These are phyloP conservation scores for Debaryomyces robertsiae DNA, from an alignment of 1,139 yeast species.

Conservation along the genomic window DNA sequence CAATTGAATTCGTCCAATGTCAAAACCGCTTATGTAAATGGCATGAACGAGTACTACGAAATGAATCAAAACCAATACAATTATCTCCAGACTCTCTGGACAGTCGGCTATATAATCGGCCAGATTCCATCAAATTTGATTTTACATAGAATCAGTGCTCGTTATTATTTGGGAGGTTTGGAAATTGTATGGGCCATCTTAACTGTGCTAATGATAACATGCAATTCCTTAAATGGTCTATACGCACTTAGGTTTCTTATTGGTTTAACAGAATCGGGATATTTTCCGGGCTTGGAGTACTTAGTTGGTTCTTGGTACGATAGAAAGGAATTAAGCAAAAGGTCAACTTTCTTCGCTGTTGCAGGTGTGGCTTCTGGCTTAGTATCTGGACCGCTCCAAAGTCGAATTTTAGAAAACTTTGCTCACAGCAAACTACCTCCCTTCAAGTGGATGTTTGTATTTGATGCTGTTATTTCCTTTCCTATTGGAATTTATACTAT, in stretches of 20 bases:
- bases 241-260: conserved; percentile 60
- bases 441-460: conserved; percentile 57
- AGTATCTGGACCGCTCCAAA: conserved; percentile 48
- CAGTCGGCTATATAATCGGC: conserved; percentile 61
- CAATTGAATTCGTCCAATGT: conserved; percentile 49
- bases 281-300: conserved; percentile 50
- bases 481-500: conserved; percentile 50
- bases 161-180: conserved; percentile 55
- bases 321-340: conserved; percentile 17
- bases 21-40: conserved; percentile 60
- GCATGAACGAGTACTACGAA: conserved; percentile 57
- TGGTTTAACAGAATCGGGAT: conserved; percentile 61
- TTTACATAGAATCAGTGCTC: conserved; percentile 53
- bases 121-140: conserved; percentile 61
- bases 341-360: conserved; percentile 27
- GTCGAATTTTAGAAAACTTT: conserved; percentile 37
- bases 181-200: conserved; percentile 61
- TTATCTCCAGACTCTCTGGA: conserved; percentile 53
- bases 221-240: conserved; percentile 37
- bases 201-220: conserved; percentile 53
- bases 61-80: conserved; percentile 59
- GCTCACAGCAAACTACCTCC: conserved; percentile 21
- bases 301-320: conserved; percentile 20
- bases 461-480: conserved; percentile 53
- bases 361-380: conserved; percentile 48